These are phyloP conservation scores for Oryza longistaminata DNA, from an alignment of 176 grass and related monocot genomes.

Conservation along the genomic window DNA sequence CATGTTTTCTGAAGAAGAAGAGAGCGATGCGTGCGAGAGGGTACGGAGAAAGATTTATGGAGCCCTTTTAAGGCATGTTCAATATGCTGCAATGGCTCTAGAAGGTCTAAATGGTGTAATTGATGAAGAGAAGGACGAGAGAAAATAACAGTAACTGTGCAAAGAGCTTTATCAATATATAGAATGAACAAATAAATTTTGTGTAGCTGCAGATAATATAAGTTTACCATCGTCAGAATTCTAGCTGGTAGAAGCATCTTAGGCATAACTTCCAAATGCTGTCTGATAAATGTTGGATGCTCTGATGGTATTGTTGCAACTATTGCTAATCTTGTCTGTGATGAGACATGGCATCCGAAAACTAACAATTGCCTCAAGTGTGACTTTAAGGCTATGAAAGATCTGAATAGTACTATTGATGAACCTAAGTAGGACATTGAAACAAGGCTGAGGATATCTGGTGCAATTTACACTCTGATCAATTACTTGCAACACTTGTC, in stretches of 20 bases:
- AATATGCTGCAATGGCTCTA: constrained; percentile 62
- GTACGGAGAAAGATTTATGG: constrained; percentile 78
- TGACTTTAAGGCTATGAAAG: not conserved
- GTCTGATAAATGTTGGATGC: not conserved
- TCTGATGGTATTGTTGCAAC: not conserved
- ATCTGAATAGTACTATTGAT: not conserved
- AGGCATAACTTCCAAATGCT: not conserved
- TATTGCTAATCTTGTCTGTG: not conserved
- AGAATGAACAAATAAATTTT: not conserved
- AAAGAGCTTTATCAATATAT: not conserved
- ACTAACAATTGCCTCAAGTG: not conserved
- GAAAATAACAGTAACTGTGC: not conserved
- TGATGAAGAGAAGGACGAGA: constrained; percentile 51
- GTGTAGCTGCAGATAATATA: not conserved
- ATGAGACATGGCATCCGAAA: not conserved
- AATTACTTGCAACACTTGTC: not conserved
- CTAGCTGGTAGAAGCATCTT: not conserved
- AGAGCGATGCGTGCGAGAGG: constrained; percentile 68
- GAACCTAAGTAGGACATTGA: not conserved
- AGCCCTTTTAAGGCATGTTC: constrained; percentile 68
- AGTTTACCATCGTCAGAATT: not conserved
- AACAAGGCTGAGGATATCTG: not conserved
- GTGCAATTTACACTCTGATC: not conserved
- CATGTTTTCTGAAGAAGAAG: constrained; percentile 63
- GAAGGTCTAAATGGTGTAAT: constrained; percentile 51